These are phyloP conservation scores for Paracamarosporium sp. DNA, from an alignment of 2,329 filamentous ascomycete species.

Conservation along the genomic window DNA sequence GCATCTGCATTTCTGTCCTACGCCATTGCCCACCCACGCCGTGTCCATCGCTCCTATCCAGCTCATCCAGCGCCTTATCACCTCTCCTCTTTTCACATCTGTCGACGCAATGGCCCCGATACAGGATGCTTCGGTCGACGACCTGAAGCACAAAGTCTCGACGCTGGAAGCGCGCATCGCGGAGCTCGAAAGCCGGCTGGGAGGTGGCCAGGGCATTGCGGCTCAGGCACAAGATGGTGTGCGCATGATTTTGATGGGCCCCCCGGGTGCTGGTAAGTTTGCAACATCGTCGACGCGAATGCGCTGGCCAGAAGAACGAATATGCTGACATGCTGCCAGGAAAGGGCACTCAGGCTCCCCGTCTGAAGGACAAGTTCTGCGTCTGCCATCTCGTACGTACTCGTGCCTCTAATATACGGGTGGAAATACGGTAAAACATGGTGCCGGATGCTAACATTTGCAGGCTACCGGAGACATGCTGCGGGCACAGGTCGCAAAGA, in stretches of 20 bases:
- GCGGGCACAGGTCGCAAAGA: constrained; percentile 96
- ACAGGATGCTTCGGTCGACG: constrained; percentile 78
- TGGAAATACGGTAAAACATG: neutral
- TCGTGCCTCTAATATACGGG: neutral
- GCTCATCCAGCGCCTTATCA: constrained; percentile 10
- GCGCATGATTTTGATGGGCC: constrained; percentile 97
- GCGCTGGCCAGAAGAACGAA: neutral
- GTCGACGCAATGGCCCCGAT: constrained; percentile 77
- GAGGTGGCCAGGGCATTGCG: constrained; percentile 41
- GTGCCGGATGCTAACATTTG: constrained; percentile 26
- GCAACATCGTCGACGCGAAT: neutral
- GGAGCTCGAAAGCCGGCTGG: constrained; percentile 78
- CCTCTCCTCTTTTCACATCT: constrained; percentile 20
- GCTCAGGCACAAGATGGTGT: constrained; percentile 66
- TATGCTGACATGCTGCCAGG: constrained; percentile 61
- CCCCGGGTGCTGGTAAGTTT: constrained; percentile 89
- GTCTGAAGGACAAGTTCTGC: constrained; percentile 97
- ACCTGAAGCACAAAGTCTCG: constrained; percentile 82
- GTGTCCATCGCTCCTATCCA: constrained; percentile 15
- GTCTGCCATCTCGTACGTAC: constrained; percentile 90
- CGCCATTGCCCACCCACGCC: constrained; percentile 22
- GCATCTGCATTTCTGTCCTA: constrained; percentile 12
- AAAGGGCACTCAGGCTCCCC: constrained; percentile 98
- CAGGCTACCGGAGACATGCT: constrained; percentile 99
- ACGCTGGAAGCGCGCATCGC: constrained; percentile 86